A percentile compares a stretch with the other conserved stretches of the same genome.
phyloP scores from a whole-genome alignment of 2,329 filamentous ascomycete species.

The Aspergillus jensenii region DNA sequence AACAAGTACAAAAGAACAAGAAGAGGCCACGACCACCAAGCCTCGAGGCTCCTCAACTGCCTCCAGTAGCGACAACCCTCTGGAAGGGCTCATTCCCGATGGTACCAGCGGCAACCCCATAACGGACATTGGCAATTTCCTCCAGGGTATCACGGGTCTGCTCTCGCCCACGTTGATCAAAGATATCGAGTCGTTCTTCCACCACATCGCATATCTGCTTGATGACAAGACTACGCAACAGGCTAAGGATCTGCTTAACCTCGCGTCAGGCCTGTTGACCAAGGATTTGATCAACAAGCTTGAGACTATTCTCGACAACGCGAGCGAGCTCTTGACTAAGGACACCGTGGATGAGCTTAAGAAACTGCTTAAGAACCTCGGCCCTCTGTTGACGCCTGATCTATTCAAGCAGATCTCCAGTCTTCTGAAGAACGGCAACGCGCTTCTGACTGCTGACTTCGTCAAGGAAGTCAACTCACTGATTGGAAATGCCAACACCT shows the following conservation, averaged over 20 bases:
- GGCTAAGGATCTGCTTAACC: constrained; percentile 28
- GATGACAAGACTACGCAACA: constrained; percentile 33
- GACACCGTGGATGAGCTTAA: constrained; percentile 27
- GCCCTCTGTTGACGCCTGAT: constrained; percentile 19
- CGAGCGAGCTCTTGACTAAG: constrained; percentile 19
- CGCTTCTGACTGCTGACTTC: constrained; percentile 25
- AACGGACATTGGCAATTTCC: constrained; percentile 33
- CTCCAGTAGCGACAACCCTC: neutral
- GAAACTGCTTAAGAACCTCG: constrained; percentile 22
- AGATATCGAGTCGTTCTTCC: constrained; percentile 35
- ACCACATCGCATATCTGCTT: constrained; percentile 33
- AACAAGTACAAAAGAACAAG: constrained; percentile 1
- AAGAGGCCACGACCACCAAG: neutral
- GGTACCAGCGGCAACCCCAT: constrained; percentile 17
- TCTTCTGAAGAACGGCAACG: constrained; percentile 29
- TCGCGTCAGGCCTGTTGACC: constrained; percentile 25
- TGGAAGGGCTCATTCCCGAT: constrained; percentile 11
- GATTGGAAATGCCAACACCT: constrained; percentile 17
- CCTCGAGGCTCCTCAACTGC: constrained; percentile 1
- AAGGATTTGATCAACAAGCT: constrained; percentile 26
- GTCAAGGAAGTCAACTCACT: constrained; percentile 23
- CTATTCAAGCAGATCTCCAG: constrained; percentile 31
- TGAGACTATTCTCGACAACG: constrained; percentile 20
- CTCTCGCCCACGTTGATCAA: constrained; percentile 29
- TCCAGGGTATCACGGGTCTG: constrained; percentile 27